Conservation (phyloP, 192 early-diverging fungal genomes). For the Fimicolochytrium jonesii region DNA sequence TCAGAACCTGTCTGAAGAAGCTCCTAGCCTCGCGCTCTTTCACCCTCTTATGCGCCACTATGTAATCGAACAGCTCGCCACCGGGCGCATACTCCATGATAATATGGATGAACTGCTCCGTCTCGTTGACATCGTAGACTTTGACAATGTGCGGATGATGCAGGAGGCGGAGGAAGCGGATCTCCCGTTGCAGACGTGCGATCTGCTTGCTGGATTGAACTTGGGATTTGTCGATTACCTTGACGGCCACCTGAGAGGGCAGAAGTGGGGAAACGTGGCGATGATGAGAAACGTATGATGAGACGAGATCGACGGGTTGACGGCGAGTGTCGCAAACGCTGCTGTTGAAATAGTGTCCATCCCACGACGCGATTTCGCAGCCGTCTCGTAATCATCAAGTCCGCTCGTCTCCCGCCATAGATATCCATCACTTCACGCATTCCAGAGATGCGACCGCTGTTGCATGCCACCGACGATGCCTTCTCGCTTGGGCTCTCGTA, state of each 20-base stretch:
- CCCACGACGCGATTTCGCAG: no score
- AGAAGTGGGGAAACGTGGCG: no score
- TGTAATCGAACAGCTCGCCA: conserved; percentile 86
- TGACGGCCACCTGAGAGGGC: conserved; percentile 33
- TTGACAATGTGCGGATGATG: conserved; percentile 89
- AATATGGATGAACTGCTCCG: conserved; percentile 92
- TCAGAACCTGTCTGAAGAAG: conserved; percentile 80
- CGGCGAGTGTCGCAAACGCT: no score
- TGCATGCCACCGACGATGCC: no score
- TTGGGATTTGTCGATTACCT: conserved; percentile 42
- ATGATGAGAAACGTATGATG: no score
- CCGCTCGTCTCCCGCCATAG: no score
- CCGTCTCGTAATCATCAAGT: no score
- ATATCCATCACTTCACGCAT: no score
- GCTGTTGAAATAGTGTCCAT: no score
- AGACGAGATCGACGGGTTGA: no score
- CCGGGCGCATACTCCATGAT: conserved; percentile 93
- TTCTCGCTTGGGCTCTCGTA: no score
- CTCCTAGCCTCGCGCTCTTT: conserved; percentile 80
- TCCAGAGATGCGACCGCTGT: no score
- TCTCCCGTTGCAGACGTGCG: conserved; percentile 64
- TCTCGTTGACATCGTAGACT: conserved; percentile 92
- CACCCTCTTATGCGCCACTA: conserved; percentile 74
- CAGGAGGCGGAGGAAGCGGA: conserved; percentile 78
- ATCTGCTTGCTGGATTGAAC: conserved; percentile 58